A percentile compares a stretch with the other conserved stretches of the same genome.
These are phyloP conservation scores for Ceratobasidium sp. DNA, from an alignment of 1,284 basidiomycete genomes.

Conservation along the genomic window DNA sequence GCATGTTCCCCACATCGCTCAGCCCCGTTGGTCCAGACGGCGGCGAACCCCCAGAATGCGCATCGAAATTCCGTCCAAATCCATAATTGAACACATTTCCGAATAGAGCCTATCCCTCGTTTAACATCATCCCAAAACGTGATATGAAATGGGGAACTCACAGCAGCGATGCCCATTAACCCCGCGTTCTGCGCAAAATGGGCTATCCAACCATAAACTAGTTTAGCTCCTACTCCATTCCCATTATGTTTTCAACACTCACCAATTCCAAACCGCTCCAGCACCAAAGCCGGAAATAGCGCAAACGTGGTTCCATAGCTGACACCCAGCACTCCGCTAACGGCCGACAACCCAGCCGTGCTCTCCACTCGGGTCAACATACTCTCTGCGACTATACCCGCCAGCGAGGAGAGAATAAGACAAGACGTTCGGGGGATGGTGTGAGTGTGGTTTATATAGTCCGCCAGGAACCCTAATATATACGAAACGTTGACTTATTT, in stretches of 20 bases:
- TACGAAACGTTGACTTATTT: background rate
- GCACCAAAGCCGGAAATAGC: conserved; percentile 78
- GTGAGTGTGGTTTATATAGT: conserved; percentile 73
- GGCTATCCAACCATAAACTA: background rate
- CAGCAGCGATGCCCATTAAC: conserved; percentile 79
- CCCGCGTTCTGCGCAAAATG: conserved; percentile 91
- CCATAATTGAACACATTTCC: conserved; percentile 83
- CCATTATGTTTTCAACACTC: conserved; percentile 53
- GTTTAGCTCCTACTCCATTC: background rate
- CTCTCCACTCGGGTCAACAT: conserved; percentile 19
- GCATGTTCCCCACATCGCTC: conserved; percentile 25
- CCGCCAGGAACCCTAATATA: conserved; percentile 80
- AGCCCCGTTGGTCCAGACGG: no score
- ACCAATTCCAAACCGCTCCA: conserved; percentile 91
- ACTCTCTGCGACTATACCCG: conserved; percentile 77
- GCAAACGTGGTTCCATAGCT: conserved; percentile 86
- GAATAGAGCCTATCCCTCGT: conserved; percentile 25
- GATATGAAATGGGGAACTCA: conserved; percentile 65
- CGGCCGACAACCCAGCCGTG: conserved; percentile 70
- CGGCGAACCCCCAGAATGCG: conserved; percentile 63
- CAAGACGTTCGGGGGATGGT: conserved; percentile 78
- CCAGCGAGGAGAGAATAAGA: conserved; percentile 72
- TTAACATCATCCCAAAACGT: background rate
- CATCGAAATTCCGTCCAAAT: conserved; percentile 84
- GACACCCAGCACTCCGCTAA: conserved; percentile 77